Conservation (phyloP, 441 rosid species). For the Macaranga tanarius region DNA sequence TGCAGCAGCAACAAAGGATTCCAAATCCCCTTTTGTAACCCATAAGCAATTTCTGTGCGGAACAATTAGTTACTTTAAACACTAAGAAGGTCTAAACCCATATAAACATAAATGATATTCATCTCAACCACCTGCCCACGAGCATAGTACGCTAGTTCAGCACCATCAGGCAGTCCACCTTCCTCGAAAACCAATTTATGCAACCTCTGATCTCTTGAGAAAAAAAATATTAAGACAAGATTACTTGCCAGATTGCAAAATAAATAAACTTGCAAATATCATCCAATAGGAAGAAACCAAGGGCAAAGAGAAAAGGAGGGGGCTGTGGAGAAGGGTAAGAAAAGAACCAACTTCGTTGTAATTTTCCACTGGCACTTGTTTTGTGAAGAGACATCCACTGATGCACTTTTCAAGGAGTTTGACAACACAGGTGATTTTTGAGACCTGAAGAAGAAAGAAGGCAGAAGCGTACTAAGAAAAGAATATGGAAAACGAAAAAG, state of each 20-base stretch:
- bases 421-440: slow-evolving; percentile 35
- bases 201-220: slow-evolving; percentile 66
- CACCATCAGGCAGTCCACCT: slow-evolving; percentile 79
- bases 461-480: slow-evolving; percentile 8
- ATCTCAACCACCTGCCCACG: slow-evolving; percentile 63
- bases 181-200: slow-evolving; percentile 76
- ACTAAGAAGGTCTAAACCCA: slow-evolving; percentile 18
- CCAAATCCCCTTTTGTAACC: slow-evolving; percentile 88
- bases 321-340: neutral
- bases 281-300: slow-evolving; percentile 19
- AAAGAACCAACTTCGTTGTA: slow-evolving; percentile 43
- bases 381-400: slow-evolving; percentile 36
- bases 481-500: neutral
- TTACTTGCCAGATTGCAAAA: slow-evolving; percentile 18
- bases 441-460: slow-evolving; percentile 45
- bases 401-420: slow-evolving; percentile 34
- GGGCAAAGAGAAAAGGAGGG: neutral
- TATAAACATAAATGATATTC: slow-evolving; percentile 21
- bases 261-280: neutral
- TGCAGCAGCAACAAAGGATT: slow-evolving; percentile 91
- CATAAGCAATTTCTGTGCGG: slow-evolving; percentile 79
- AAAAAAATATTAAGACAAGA: slow-evolving; percentile 22
- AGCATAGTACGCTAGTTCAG: slow-evolving; percentile 77
- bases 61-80: slow-evolving; percentile 28
- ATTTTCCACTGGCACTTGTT: slow-evolving; percentile 53